Evolutionary conservation across 2,329 filamentous ascomycete species (phyloP).

Genomic region (Colletotrichum sansevieriae): DNA sequence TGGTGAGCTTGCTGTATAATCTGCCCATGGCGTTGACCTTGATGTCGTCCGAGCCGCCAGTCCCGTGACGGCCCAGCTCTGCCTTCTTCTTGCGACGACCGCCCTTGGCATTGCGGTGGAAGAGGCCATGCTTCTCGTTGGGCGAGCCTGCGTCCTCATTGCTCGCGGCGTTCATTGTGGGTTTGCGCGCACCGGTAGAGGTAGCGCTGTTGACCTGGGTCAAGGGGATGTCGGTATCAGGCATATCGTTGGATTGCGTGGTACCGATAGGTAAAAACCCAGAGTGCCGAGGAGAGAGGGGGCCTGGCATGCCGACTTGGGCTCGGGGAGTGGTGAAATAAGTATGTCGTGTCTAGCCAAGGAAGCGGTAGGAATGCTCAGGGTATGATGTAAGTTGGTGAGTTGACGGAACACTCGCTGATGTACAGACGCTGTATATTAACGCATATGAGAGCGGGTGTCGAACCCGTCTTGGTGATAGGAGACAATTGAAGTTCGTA

Average conservation of each 20-base stretch:
- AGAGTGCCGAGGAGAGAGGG: conserved; percentile 54
- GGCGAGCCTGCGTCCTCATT: conserved; percentile 48
- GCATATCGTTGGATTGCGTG: conserved; percentile 50
- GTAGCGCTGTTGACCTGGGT: conserved; percentile 68
- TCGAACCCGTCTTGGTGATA: conserved; percentile 36
- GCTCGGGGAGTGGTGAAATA: not conserved
- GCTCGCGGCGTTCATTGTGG: conserved; percentile 54
- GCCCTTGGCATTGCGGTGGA: conserved; percentile 57
- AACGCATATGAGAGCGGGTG: conserved; percentile 34
- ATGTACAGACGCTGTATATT: conserved; percentile 21
- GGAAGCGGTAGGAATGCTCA: conserved; percentile 26
- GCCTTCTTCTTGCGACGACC: conserved; percentile 65
- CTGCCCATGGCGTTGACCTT: conserved; percentile 75
- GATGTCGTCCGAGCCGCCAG: conserved; percentile 63
- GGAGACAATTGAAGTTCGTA: conserved; percentile 18
- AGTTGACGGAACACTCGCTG: conserved; percentile 9
- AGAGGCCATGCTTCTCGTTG: conserved; percentile 62
- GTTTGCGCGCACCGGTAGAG: conserved; percentile 66
- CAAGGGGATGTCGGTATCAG: conserved; percentile 65
- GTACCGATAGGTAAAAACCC: conserved; percentile 60
- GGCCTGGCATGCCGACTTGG: conserved; percentile 43
- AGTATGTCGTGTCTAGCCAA: conserved; percentile 15
- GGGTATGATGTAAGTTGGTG: conserved; percentile 5
- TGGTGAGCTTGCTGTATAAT: conserved; percentile 74
- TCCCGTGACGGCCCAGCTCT: conserved; percentile 58